Conservation (phyloP, 2,329 filamentous ascomycete genomes). For the Chrysoporthe puriensis region DNA sequence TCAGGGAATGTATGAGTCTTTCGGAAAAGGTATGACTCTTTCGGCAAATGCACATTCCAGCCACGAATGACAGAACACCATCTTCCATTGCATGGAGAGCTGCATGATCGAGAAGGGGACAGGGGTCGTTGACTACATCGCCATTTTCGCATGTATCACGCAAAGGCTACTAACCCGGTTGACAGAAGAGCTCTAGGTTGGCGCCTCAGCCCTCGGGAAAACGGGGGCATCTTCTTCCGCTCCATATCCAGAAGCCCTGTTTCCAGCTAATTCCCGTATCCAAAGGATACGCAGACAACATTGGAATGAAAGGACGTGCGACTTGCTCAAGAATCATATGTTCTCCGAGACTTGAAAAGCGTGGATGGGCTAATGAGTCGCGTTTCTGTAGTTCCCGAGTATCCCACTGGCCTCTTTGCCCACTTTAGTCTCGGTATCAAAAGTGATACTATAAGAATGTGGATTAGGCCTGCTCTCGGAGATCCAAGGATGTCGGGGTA, state of each 20-base stretch:
- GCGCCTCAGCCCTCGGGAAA: background rate
- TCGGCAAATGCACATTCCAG: background rate
- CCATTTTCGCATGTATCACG: constrained; percentile 13
- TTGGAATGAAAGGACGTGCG: too few relatives aligned
- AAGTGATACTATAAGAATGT: background rate
- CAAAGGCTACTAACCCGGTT: constrained; percentile 1
- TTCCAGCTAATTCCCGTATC: background rate
- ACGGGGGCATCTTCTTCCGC: background rate
- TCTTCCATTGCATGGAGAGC: background rate
- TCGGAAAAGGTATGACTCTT: too few relatives aligned
- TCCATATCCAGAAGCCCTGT: background rate
- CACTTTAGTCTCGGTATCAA: background rate
- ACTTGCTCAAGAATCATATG: too few relatives aligned
- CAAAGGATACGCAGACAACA: background rate
- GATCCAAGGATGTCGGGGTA: background rate
- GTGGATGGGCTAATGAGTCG: background rate
- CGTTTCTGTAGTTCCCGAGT: background rate
- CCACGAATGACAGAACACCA: background rate
- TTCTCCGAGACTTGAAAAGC: background rate
- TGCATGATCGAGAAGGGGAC: background rate
- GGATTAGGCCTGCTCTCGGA: too few relatives aligned
- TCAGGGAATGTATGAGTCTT: too few relatives aligned
- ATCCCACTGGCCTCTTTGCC: background rate
- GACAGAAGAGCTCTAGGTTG: background rate
- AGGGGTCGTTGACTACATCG: background rate